Evolutionary conservation across 2,329 filamentous ascomycete species (phyloP).

Genomic region (Davidsoniella neocaledoniae): DNA sequence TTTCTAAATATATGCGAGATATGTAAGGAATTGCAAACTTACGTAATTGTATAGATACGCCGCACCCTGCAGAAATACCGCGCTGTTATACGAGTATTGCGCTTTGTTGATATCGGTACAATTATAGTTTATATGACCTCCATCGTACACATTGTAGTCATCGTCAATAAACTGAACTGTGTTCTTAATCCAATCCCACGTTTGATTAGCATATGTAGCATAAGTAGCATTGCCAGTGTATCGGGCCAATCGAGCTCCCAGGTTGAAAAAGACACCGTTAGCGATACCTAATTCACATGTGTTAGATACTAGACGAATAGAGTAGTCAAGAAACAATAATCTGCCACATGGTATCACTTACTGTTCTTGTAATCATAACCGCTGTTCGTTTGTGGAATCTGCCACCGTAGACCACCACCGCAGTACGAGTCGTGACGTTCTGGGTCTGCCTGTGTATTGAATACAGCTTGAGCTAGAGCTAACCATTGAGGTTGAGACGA

Average conservation of each 20-base stretch:
- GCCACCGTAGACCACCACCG: constrained; percentile 57
- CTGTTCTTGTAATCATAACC: constrained; percentile 64
- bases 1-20: not conserved
- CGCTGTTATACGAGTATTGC: constrained; percentile 40
- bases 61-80: constrained; percentile 34
- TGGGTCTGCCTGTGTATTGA: constrained; percentile 39
- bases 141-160: constrained; percentile 43
- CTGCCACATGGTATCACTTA: constrained; percentile 17
- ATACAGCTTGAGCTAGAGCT: constrained; percentile 52
- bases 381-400: constrained; percentile 56
- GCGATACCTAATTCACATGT: constrained; percentile 29
- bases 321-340: not conserved
- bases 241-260: constrained; percentile 51
- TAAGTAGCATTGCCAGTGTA: constrained; percentile 55
- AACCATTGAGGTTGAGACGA: constrained; percentile 40
- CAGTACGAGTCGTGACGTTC: constrained; percentile 50
- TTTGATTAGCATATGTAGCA: constrained; percentile 36
- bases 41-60: constrained; percentile 42
- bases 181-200: constrained; percentile 37
- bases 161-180: constrained; percentile 34
- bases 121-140: constrained; percentile 30
- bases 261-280: constrained; percentile 47
- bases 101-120: constrained; percentile 35
- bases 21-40: constrained; percentile 12
- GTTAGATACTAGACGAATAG: not conserved